These are phyloP conservation scores for Panellus pusillus DNA, from an alignment of 768 basidiomycete genomes.

Conservation along the genomic window DNA sequence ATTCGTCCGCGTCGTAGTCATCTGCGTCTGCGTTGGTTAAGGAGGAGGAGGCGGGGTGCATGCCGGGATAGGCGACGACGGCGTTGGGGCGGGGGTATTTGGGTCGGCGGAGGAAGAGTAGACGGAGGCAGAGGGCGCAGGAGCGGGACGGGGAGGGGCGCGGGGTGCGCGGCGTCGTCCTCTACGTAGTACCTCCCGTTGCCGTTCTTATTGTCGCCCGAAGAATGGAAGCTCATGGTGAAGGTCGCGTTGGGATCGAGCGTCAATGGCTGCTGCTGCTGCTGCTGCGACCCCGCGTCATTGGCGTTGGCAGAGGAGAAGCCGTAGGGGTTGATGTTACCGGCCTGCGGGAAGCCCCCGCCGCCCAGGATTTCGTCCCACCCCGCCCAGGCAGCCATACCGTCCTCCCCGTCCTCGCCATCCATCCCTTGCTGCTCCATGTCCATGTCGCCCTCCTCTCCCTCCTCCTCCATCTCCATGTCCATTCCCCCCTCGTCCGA, in stretches of 20 bases:
- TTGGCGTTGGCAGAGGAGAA: not conserved
- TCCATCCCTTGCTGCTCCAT: slow-evolving; percentile 10
- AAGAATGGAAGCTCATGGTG: not conserved
- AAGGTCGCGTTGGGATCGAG: slow-evolving; percentile 19
- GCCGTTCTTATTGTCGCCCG: slow-evolving; percentile 1
- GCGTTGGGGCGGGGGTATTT: too few species aligned
- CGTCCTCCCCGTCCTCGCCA: slow-evolving; percentile 38
- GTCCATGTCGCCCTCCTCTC: not conserved
- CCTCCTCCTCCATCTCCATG: not conserved
- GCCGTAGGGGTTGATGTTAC: not conserved
- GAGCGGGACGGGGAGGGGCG: too few species aligned
- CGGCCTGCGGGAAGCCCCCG: not conserved
- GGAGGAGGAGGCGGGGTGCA: too few species aligned
- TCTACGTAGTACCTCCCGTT: slow-evolving; percentile 7
- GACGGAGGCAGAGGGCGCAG: too few species aligned
- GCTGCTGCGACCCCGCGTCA: too few species aligned
- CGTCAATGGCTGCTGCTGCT: slow-evolving; percentile 1
- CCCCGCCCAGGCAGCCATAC: not conserved
- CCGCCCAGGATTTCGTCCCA: slow-evolving; percentile 18
- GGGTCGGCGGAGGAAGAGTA: too few species aligned
- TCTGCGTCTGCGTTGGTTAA: too few species aligned
- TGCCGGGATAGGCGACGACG: too few species aligned
- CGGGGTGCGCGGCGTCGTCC: too few species aligned
- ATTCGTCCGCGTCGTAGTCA: not conserved
- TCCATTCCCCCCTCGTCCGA: slow-evolving; percentile 32